Conservation (phyloP, 352 stramenopile genomes). For the Phytopythium ostracodes region DNA sequence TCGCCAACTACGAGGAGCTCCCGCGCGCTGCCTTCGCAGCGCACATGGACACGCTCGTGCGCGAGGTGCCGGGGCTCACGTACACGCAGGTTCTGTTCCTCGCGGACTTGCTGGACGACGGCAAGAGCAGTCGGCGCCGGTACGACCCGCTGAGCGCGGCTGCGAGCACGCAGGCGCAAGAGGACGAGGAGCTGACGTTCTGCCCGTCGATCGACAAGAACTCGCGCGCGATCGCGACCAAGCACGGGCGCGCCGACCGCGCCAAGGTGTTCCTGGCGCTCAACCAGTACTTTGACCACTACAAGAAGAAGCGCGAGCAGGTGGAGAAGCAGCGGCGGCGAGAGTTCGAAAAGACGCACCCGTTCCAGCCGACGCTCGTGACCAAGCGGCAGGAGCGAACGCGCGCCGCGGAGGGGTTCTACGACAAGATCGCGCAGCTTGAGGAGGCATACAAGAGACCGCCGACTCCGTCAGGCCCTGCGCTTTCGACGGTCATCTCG, state of each 20-base stretch:
- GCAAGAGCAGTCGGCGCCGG: conserved; percentile 24
- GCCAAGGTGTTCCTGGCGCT: conserved; percentile 66
- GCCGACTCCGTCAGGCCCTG: conserved; percentile 4
- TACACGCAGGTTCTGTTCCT: conserved; percentile 76
- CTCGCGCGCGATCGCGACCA: conserved; percentile 51
- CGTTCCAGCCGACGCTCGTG: conserved; percentile 57
- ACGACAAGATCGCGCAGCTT: conserved; percentile 42
- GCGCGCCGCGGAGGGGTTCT: conserved; percentile 36
- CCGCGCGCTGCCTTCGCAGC: conserved; percentile 29
- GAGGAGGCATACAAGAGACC: conserved; percentile 7
- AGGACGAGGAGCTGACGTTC: conserved; percentile 57
- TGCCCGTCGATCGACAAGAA: conserved; percentile 66
- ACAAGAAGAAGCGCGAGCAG: conserved; percentile 52
- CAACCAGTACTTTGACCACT: conserved; percentile 74
- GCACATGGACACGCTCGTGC: conserved; percentile 66
- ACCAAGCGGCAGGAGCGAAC: conserved; percentile 43
- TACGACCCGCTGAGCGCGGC: conserved; percentile 14
- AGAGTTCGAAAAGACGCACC: conserved; percentile 52
- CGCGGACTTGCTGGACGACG: conserved; percentile 41
- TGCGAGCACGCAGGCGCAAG: conserved; percentile 15
- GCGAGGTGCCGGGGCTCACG: conserved; percentile 53
- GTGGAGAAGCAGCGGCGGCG: conserved; percentile 45
- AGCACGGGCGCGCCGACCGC: conserved; percentile 49
- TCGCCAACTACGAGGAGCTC: conserved; percentile 45
- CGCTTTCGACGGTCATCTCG: conserved; percentile 43